Percentiles rank a stretch among this genome's conserved stretches.
Evolutionary conservation across 2,329 filamentous ascomycete genomes (phyloP).

Genomic region (Aspergillus amoenus): DNA sequence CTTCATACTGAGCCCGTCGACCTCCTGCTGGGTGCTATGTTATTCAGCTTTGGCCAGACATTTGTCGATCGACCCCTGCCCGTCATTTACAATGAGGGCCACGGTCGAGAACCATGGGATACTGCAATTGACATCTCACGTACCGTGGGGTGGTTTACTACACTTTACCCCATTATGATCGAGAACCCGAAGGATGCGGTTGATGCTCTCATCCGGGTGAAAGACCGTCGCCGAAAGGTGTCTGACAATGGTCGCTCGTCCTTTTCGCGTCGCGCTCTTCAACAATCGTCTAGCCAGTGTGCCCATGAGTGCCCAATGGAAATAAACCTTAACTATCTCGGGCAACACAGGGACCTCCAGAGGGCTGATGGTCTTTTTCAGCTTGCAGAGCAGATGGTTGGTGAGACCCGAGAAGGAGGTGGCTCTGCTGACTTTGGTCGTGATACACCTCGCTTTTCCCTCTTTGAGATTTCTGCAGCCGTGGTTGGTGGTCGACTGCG

Average conservation of each 20-base stretch:
- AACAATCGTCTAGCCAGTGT: slow-evolving; percentile 30
- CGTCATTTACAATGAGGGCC: slow-evolving; percentile 50
- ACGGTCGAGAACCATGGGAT: slow-evolving; percentile 49
- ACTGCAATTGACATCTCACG: slow-evolving; percentile 47
- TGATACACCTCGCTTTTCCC: slow-evolving; percentile 46
- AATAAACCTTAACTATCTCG: slow-evolving; percentile 44
- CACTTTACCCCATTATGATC: slow-evolving; percentile 46
- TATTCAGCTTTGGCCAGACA: slow-evolving; percentile 45
- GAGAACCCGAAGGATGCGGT: slow-evolving; percentile 26
- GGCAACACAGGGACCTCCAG: slow-evolving; percentile 44
- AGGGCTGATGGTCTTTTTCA: slow-evolving; percentile 44
- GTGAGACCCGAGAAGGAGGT: slow-evolving; percentile 46
- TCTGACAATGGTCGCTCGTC: slow-evolving; percentile 39
- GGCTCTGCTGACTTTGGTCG: slow-evolving; percentile 47
- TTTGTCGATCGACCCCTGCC: slow-evolving; percentile 44
- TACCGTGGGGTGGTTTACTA: slow-evolving; percentile 54
- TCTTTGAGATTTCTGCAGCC: slow-evolving; percentile 55
- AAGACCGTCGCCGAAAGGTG: slow-evolving; percentile 38
- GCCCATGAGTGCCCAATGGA: slow-evolving; percentile 43
- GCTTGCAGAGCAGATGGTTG: slow-evolving; percentile 45
- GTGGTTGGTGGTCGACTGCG: slow-evolving; percentile 47
- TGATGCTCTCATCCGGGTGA: slow-evolving; percentile 36
- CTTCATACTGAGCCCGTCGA: slow-evolving; percentile 38
- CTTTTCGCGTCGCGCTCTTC: slow-evolving; percentile 35
- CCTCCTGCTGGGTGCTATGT: slow-evolving; percentile 36